Evolutionary conservation across 371 early-diverging fungal species (phyloP), one percentile per base, ranked within the genome.

Genomic region (Rhizomucor pusillus): DNA sequence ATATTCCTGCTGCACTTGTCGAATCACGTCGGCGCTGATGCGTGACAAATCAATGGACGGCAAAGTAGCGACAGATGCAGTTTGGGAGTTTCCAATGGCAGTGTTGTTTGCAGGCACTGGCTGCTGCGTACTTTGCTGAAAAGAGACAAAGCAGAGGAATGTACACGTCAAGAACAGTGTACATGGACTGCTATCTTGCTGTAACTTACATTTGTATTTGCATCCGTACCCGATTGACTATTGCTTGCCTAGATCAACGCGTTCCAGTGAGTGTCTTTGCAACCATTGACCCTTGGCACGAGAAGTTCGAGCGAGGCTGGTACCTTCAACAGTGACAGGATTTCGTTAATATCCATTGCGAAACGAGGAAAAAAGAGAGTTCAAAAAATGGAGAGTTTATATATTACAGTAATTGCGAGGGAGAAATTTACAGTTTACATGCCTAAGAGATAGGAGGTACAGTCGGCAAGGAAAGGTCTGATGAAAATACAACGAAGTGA

Each of bases 1-100:
- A 36, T 68, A 75, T 35, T 75, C 76, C 14, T 63, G 51, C 25
- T 69, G 62, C 10, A 75, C 76, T 66, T 75, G 65, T 14, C 57
- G 48, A 43, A 75, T 65, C 7, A 72, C 59, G n/a, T 60, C 49
- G 33, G 57, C 70, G 56, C 62, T 65, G 39, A 74, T 70, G 22
- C 37, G 59, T 5, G 68, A 52, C 22, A 74, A 45, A 45, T 67
- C 57, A 11, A 70, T 36, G 5, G 49, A 57, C 1, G 62, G 43
- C 22, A 60, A 46, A 22, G 63, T 36, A 34, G 36, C 20, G 16
- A 60, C 22, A 4, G 47, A 9, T 7, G 29, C 7, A 5, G 29
- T 9, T 20, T 16, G 37, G 46, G 19, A 3, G 22, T 10, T n/a
- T 29, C 12, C 22, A 12, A 35, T 24, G 49, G 33, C 22, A 46